phyloP scores from a whole-genome alignment of 2,329 filamentous ascomycete species.

The Diplocarpon rosae region DNA sequence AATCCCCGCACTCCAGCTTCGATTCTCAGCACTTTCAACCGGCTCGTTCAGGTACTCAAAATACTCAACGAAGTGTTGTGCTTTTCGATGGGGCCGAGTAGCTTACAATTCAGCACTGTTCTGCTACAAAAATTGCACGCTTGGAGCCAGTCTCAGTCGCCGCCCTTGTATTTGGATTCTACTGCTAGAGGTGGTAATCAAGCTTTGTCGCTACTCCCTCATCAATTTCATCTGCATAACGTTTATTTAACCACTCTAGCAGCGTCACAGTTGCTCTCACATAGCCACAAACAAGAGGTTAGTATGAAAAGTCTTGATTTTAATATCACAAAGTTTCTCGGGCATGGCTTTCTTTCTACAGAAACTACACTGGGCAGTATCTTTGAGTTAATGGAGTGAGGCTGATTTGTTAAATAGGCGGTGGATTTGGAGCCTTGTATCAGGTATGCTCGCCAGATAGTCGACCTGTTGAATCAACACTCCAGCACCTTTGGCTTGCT shows the following conservation, averaged over 20 bases:
- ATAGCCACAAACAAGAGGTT: slow-evolving; percentile 10
- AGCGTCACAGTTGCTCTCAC: slow-evolving; percentile 19
- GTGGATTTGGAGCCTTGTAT: slow-evolving; percentile 25
- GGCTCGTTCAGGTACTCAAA: slow-evolving; percentile 25
- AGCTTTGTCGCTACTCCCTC: slow-evolving; percentile 20
- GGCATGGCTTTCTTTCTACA: too few relatives aligned
- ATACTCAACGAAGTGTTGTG: slow-evolving; percentile 24
- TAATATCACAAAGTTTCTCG: too few relatives aligned
- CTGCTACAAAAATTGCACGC: slow-evolving; percentile 20
- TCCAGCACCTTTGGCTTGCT: slow-evolving; percentile 32
- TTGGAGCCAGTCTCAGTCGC: slow-evolving; percentile 20
- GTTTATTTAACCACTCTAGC: slow-evolving; percentile 24
- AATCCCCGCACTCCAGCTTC: slow-evolving; percentile 24
- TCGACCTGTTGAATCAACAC: slow-evolving; percentile 29
- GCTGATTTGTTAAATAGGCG: neutral
- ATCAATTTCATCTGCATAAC: slow-evolving; percentile 25
- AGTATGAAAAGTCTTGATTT: too few relatives aligned
- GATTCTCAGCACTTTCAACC: slow-evolving; percentile 27
- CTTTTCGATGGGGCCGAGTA: slow-evolving; percentile 7
- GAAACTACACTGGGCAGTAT: too few relatives aligned
- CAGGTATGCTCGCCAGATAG: slow-evolving; percentile 28
- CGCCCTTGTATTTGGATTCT: slow-evolving; percentile 18
- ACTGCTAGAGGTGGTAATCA: slow-evolving; percentile 12
- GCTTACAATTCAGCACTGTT: slow-evolving; percentile 13
- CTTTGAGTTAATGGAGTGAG: too few relatives aligned